Base-by-base conservation (phyloP, 495 filamentous ascomycete species). In the Podospora anserina region DNA sequence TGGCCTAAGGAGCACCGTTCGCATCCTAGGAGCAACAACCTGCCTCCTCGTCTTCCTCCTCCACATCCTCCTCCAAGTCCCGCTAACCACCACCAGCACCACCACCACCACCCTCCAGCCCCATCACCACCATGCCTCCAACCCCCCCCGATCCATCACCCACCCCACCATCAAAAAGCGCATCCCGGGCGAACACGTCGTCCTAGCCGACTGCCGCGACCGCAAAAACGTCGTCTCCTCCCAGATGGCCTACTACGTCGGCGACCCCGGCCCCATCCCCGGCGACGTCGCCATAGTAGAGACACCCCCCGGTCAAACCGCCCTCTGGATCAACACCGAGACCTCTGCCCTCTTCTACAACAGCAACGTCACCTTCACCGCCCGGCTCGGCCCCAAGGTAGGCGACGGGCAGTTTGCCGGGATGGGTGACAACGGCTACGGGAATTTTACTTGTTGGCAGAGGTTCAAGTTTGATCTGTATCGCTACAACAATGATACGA, bases 381-480 rank as follows among this genome's bases (percentile, higher is more conserved):
- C 80, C 19, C 64, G 60, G 13, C 64, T 82, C 13, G 74, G 75
- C 5, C 71, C 73, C 2, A 69, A 69, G 4, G 78, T 78, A 28
- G 68, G 59, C 0, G 75, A 79, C 0, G 77, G 76, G 2, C 65
- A 78, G 57, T 78, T 70, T 26, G 78, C 80, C 0, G 80, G 80
- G 1, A 75, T 61, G 0, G 80, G 77, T 1, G 54, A 76, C 61
- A 82, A 82, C 61, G 79, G 76, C 2, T 80, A 76, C 56, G 72
- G 65, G 1, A 69, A 71, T 16, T 82, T 82, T 58, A 69, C 65
- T 0, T 82, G 80, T 54, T 82, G 75, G 74, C 78, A 79, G 66
- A 71, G 56, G 54, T 73, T 70, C 23, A n/a, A 61, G 27, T 58
- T 56, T 9, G 64, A 72, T n/a, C 57, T 79, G 27, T 82, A 81